Evolutionary conservation across 257 asterid genomes (phyloP).

Genomic region (Gynochthodes officinalis): DNA sequence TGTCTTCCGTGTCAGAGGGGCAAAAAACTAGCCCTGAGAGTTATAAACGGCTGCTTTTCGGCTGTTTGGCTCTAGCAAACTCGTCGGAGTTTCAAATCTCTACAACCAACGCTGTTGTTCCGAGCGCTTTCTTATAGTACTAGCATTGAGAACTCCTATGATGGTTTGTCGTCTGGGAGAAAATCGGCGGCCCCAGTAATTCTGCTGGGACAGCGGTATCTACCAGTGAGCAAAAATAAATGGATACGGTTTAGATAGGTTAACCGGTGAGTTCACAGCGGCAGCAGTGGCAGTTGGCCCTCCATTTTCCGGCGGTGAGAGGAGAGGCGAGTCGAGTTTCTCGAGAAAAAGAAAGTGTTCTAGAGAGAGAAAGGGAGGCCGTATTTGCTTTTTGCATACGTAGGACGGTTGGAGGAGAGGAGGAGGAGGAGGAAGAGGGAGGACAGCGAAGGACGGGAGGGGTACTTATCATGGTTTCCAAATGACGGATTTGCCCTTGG

Average conservation of each 20-base stretch:
- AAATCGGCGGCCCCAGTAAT: neutral
- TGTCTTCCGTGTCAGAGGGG: no score
- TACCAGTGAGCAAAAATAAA: neutral
- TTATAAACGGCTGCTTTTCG: neutral
- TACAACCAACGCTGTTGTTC: neutral
- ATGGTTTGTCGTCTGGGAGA: neutral
- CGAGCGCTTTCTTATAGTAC: neutral
- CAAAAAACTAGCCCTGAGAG: neutral
- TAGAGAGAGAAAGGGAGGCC: neutral
- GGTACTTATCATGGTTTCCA: conserved; percentile 22
- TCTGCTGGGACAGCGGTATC: neutral
- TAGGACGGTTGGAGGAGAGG: conserved; percentile 26
- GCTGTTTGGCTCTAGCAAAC: no score
- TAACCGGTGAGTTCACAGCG: conserved; percentile 14
- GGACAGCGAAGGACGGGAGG: conserved; percentile 48
- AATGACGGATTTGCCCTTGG: conserved; percentile 47
- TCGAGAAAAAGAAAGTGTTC: conserved; percentile 37
- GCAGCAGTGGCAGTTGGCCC: neutral
- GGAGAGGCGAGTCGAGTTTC: conserved; percentile 13
- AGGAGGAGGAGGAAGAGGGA: conserved; percentile 34
- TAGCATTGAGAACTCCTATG: neutral
- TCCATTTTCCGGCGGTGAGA: conserved; percentile 4
- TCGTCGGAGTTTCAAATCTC: neutral
- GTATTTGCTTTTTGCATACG: no score
- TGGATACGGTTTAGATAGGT: neutral